phyloP scores from a whole-genome alignment of 1,284 basidiomycete genomes.

The Moesziomyces aphidis region DNA sequence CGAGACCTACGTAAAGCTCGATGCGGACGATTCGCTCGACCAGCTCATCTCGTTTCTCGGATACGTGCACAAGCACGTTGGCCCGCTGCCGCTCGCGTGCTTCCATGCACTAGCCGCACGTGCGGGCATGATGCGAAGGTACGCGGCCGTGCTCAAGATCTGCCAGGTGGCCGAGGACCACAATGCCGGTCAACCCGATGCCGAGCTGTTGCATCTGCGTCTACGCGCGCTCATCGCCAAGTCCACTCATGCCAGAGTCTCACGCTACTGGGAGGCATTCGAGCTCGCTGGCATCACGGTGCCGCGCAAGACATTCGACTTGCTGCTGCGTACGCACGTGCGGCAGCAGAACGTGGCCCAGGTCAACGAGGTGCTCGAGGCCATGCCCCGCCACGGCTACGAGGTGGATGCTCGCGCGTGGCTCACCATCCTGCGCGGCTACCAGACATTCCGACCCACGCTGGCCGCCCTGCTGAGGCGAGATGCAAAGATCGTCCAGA shows the following conservation, averaged over 20 bases:
- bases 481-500: conserved; percentile 29
- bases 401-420: conserved; percentile 31
- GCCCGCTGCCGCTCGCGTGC: conserved; percentile 22
- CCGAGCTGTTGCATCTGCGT: conserved; percentile 40
- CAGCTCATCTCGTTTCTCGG: conserved; percentile 31
- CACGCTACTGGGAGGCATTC: conserved; percentile 21
- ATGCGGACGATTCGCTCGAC: conserved; percentile 30
- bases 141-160: conserved; percentile 31
- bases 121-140: conserved; percentile 17
- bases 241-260: conserved; percentile 6
- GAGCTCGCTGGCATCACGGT: conserved; percentile 9
- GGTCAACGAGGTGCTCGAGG: conserved; percentile 35
- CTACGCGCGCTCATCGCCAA: conserved; percentile 31
- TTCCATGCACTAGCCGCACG: conserved; percentile 35
- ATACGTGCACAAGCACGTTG: conserved; percentile 14
- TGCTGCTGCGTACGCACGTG: conserved; percentile 36
- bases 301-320: conserved; percentile 42
- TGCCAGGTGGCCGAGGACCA: conserved; percentile 19
- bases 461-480: conserved; percentile 24
- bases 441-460: conserved; percentile 26
- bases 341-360: conserved; percentile 25
- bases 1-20: conserved; percentile 29
- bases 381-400: conserved; percentile 33
- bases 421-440: conserved; percentile 45
- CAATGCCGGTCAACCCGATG: conserved; percentile 25